Evolutionary conservation across 2,329 filamentous ascomycete species (phyloP).

Genomic region (Aspergillus sp.): DNA sequence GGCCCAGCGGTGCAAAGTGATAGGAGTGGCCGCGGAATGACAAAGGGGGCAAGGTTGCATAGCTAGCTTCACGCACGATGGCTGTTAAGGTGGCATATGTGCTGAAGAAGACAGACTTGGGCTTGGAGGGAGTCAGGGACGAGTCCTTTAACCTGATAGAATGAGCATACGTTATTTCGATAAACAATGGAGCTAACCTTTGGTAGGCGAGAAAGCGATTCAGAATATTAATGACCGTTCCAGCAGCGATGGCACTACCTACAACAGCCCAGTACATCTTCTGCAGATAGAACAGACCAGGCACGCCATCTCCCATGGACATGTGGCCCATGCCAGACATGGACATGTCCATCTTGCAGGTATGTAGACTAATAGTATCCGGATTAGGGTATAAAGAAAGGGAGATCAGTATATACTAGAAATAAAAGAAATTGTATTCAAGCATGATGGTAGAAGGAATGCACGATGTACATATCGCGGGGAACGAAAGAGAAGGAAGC

Average conservation of each 20-base stretch:
- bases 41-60: conserved; percentile 47
- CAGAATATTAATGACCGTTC: conserved; percentile 43
- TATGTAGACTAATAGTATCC: neutral
- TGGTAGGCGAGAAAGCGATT: conserved; percentile 54
- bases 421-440: neutral
- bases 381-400: neutral
- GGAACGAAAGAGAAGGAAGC: no score
- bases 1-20: conserved; percentile 45
- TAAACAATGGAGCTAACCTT: conserved; percentile 38
- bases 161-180: conserved; percentile 4
- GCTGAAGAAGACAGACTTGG: conserved; percentile 51
- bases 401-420: neutral
- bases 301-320: conserved; percentile 47
- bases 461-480: no score
- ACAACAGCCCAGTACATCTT: conserved; percentile 58
- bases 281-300: conserved; percentile 51
- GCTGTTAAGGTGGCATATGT: conserved; percentile 57
- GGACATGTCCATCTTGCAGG: conserved; percentile 19
- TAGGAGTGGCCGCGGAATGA: conserved; percentile 33
- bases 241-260: conserved; percentile 39
- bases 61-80: conserved; percentile 55
- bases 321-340: conserved; percentile 40
- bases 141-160: conserved; percentile 48
- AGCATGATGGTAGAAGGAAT: neutral
- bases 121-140: conserved; percentile 53